Conservation (phyloP, 2,329 filamentous ascomycete genomes). For the Aspergillaceae sp. region DNA sequence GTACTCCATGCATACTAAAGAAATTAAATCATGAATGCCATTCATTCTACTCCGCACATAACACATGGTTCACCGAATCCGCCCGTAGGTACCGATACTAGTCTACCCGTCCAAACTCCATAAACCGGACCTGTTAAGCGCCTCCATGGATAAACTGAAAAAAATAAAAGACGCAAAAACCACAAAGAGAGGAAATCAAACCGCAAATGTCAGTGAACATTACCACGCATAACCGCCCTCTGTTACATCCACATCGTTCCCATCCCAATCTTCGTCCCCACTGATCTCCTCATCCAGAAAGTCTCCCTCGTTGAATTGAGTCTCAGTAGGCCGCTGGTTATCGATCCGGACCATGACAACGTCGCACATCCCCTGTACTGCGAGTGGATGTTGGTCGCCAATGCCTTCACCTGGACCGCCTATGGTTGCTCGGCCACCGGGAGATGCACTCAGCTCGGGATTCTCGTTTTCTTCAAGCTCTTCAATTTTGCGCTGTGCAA, state of each 20-base stretch:
- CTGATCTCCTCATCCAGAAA: constrained; percentile 53
- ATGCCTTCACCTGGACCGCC: constrained; percentile 4
- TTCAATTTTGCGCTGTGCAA: constrained; percentile 22
- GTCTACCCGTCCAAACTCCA: too few species aligned
- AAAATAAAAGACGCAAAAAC: too few species aligned
- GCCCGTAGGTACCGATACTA: too few species aligned
- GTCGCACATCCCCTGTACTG: constrained; percentile 47
- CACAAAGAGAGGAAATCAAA: neutral
- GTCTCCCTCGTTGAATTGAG: constrained; percentile 50
- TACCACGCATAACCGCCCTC: constrained; percentile 17
- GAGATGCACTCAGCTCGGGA: constrained; percentile 1
- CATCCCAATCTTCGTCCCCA: constrained; percentile 56
- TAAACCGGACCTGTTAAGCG: too few species aligned
- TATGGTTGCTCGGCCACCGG: constrained; percentile 1
- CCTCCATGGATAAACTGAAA: too few species aligned
- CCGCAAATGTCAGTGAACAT: neutral
- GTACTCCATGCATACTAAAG: too few species aligned
- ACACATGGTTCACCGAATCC: too few species aligned
- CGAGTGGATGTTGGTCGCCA: constrained; percentile 1
- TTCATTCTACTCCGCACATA: too few species aligned
- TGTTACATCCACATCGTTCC: constrained; percentile 30
- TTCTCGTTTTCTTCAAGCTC: constrained; percentile 17
- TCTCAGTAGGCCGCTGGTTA: constrained; percentile 52
- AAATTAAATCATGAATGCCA: too few species aligned
- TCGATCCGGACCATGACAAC: constrained; percentile 53